Evolutionary conservation across 2,329 filamentous ascomycete species (phyloP).

Genomic region (Epichloe bromicola): DNA sequence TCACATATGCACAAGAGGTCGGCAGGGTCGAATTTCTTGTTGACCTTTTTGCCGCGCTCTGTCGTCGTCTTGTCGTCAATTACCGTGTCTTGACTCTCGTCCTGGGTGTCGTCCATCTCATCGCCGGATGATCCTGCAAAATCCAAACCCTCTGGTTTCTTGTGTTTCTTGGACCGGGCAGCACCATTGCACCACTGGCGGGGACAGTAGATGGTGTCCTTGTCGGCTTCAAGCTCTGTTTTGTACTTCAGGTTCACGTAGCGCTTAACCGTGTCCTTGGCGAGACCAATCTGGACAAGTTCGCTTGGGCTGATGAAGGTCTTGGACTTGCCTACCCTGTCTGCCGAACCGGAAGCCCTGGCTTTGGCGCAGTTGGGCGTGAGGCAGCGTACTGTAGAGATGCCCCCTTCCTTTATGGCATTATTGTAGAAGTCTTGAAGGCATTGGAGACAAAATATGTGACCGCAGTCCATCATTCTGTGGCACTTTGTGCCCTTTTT

Average conservation of each 20-base stretch:
- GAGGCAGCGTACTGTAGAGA: constrained; percentile 68
- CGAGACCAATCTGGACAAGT: constrained; percentile 62
- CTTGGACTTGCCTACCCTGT: constrained; percentile 43
- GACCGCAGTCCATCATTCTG: constrained; percentile 67
- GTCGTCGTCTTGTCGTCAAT: background rate
- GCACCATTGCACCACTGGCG: constrained; percentile 86
- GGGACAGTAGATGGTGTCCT: constrained; percentile 84
- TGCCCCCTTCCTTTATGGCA: constrained; percentile 74
- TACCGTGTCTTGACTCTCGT: constrained; percentile 9
- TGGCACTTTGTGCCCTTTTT: constrained; percentile 80
- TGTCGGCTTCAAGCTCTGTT: constrained; percentile 81
- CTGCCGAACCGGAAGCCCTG: constrained; percentile 19
- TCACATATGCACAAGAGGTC: constrained; percentile 76
- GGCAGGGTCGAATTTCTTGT: constrained; percentile 27
- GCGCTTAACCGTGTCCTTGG: constrained; percentile 61
- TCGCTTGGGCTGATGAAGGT: constrained; percentile 69
- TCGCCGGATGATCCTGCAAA: constrained; percentile 36
- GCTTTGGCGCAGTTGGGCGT: constrained; percentile 65
- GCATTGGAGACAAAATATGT: constrained; percentile 86
- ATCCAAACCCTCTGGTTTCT: constrained; percentile 55
- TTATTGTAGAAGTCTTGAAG: constrained; percentile 81
- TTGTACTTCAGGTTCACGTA: constrained; percentile 90
- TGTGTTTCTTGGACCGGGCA: constrained; percentile 61
- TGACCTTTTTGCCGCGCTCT: background rate
- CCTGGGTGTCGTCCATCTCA: constrained; percentile 14